Evolutionary conservation across 2,329 filamentous ascomycete genomes (phyloP).

Genomic region (Berkeleyomyces basicola): DNA sequence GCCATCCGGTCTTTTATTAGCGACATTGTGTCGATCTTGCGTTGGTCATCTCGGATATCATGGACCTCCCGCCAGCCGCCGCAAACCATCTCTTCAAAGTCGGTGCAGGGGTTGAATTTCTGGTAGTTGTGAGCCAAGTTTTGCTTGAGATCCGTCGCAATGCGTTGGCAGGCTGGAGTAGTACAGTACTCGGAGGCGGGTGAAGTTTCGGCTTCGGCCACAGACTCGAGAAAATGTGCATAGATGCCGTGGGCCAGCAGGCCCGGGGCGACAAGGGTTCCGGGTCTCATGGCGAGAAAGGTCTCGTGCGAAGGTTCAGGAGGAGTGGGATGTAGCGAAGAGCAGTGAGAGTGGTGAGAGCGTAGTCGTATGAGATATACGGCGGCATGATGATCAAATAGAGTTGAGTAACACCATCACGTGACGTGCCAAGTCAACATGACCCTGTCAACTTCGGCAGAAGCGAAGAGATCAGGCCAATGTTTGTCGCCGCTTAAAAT

Average conservation of each 20-base stretch:
- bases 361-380: not conserved
- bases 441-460: not conserved
- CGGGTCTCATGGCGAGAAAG: not conserved
- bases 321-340: not conserved
- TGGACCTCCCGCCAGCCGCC: constrained; percentile 48
- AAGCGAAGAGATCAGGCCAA: too few species aligned
- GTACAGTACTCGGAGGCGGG: constrained; percentile 11
- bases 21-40: constrained; percentile 40
- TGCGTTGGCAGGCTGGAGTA: constrained; percentile 20
- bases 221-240: not conserved
- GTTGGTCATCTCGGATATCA: constrained; percentile 48
- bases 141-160: constrained; percentile 20
- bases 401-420: not conserved
- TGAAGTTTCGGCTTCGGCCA: not conserved
- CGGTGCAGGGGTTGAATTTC: constrained; percentile 47
- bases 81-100: constrained; percentile 53
- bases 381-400: not conserved
- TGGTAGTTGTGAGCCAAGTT: constrained; percentile 30
- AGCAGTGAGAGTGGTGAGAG: not conserved
- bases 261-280: not conserved
- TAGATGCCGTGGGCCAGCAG: not conserved
- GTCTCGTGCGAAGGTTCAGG: not conserved
- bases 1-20: constrained; percentile 45
- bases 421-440: not conserved
- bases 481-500: not conserved